Percentiles rank a stretch among this genome's conserved stretches.
These are phyloP conservation scores for Hippophae rhamnoides DNA, from an alignment of 306 rosid genomes.

Conservation along the genomic window DNA sequence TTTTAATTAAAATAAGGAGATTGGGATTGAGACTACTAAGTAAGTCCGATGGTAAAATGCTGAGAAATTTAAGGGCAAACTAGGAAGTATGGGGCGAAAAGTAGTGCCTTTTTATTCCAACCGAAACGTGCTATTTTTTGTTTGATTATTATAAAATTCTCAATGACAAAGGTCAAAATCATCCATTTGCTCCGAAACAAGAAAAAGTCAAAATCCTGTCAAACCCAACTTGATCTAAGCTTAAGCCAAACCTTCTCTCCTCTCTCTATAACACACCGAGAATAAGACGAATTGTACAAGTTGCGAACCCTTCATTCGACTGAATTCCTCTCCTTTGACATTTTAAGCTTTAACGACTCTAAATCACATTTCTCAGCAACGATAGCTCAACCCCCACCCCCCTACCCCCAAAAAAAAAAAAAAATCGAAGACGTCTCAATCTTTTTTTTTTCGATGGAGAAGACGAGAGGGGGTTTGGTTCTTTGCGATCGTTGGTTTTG, in stretches of 20 bases:
- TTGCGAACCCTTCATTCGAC: conserved; percentile 11
- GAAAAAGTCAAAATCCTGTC: conserved; percentile 29
- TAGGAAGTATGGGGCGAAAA: too few relatives aligned
- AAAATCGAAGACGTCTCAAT: neutral
- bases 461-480: conserved; percentile 16
- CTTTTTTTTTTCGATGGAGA: neutral
- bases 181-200: too few relatives aligned
- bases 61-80: too few relatives aligned
- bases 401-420: conserved; percentile 7
- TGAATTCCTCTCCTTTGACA: conserved; percentile 21
- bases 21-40: too few relatives aligned
- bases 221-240: conserved; percentile 37
- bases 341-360: conserved; percentile 9
- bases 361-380: conserved; percentile 7
- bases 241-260: neutral
- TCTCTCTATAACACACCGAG: conserved; percentile 15
- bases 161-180: too few relatives aligned
- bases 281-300: conserved; percentile 15
- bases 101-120: too few relatives aligned
- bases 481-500: conserved; percentile 67
- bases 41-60: too few relatives aligned
- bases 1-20: too few relatives aligned
- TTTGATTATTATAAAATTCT: too few relatives aligned
- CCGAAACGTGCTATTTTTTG: too few relatives aligned
- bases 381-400: neutral